Percentiles rank a stretch among this genome's conserved stretches.
Evolutionary conservation across 2,329 filamentous ascomycete species (phyloP).

Genomic region (Tetracladium maxilliforme): DNA sequence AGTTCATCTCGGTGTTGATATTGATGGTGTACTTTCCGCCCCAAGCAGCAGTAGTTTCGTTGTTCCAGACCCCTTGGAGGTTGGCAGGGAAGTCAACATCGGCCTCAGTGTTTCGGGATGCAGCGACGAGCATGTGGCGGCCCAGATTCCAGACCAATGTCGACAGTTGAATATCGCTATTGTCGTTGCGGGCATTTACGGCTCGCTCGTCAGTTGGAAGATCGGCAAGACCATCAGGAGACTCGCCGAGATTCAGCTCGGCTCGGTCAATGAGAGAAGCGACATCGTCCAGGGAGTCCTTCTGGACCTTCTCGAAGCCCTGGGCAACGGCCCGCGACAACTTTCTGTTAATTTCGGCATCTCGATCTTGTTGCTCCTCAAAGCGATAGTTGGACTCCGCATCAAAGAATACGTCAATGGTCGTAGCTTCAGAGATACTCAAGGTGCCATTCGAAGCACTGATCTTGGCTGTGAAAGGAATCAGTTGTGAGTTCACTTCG

Average conservation of each 20-base stretch:
- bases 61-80: conserved; percentile 29
- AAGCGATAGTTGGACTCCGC: conserved; percentile 12
- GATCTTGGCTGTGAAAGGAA: too few species aligned
- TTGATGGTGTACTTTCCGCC: conserved; percentile 33
- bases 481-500: too few species aligned
- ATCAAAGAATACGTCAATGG: conserved; percentile 12
- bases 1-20: conserved; percentile 38
- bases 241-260: conserved; percentile 8
- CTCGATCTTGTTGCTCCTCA: conserved; percentile 6
- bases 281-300: conserved; percentile 9
- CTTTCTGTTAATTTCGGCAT: conserved; percentile 10
- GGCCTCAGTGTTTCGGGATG: conserved; percentile 8
- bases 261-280: conserved; percentile 9
- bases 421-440: conserved; percentile 8
- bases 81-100: conserved; percentile 24
- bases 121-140: conserved; percentile 15
- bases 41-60: conserved; percentile 25
- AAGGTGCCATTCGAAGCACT: too few species aligned
- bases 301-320: conserved; percentile 5
- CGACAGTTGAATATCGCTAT: conserved; percentile 12
- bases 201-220: conserved; percentile 5
- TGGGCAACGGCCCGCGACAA: conserved; percentile 9
- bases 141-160: conserved; percentile 17
- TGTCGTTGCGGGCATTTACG: conserved; percentile 5
- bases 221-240: too few species aligned